phyloP scores from a whole-genome alignment of 2,329 filamentous ascomycete genomes.

The Huntiella decipiens region DNA sequence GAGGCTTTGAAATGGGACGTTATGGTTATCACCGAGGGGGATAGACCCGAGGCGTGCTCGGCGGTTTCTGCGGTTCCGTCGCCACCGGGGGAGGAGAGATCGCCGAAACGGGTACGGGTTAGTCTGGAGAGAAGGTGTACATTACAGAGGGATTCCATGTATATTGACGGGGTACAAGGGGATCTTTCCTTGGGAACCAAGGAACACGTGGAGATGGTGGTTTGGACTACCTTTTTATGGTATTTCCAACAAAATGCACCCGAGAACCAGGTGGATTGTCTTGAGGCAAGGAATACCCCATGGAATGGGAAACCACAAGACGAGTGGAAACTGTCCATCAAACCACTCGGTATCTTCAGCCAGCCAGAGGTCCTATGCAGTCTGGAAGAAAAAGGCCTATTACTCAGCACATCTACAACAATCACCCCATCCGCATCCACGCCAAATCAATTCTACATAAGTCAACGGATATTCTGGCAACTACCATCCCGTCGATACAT shows the following conservation, averaged over 20 bases:
- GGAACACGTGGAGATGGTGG: slow-evolving; percentile 72
- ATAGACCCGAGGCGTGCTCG: too few relatives aligned
- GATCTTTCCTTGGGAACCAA: not conserved
- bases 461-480: slow-evolving; percentile 75
- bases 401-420: not conserved
- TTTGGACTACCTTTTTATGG: slow-evolving; percentile 90
- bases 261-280: slow-evolving; percentile 38
- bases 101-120: too few relatives aligned
- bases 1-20: too few relatives aligned
- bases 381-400: slow-evolving; percentile 75
- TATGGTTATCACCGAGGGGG: too few relatives aligned
- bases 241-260: slow-evolving; percentile 85
- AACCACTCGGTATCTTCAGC: slow-evolving; percentile 50
- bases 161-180: not conserved
- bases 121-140: too few relatives aligned
- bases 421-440: slow-evolving; percentile 44
- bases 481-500: slow-evolving; percentile 72
- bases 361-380: slow-evolving; percentile 76
- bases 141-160: not conserved
- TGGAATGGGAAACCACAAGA: slow-evolving; percentile 54
- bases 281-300: slow-evolving; percentile 44
- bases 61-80: too few relatives aligned
- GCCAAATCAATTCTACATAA: slow-evolving; percentile 60
- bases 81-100: too few relatives aligned
- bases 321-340: slow-evolving; percentile 39